Base-by-base conservation (phyloP, 2,329 filamentous ascomycete species). In the Botrytis elliptica region DNA sequence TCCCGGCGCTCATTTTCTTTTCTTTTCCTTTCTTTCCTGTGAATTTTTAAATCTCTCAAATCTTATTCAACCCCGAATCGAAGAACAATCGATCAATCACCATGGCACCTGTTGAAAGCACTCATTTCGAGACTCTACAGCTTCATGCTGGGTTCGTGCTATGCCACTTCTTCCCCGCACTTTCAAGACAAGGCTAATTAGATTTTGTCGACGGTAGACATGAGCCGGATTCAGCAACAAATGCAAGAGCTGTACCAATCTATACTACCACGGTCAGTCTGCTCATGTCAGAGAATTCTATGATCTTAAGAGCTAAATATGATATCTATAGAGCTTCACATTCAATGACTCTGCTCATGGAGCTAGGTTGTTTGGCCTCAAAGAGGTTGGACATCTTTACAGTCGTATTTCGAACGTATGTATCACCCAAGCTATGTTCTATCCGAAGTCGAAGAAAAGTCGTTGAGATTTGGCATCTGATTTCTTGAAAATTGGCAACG, bases 261-360 rank as follows among this genome's bases (percentile, higher is more conserved):
- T 98, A 98, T 82, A 94, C 95, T 22, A 95, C 95, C 8, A 95
- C 92, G n/a, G 90, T 89, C 82, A 16, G 42, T 60, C 42, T 40
- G 8, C 25, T 44, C 8, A 33, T 64, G 38, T 6, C 9, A 38
- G 44, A n/a, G 12, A 14, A 12, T 33, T 46, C 20, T 16, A 33
- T 67, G n/a, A 29, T 29, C 1, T n/a, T 10, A 40, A 36, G 20
- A 71, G 60, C 76, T 79, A 71, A 77, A 57, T 6, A 76, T 71
- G 60, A 68, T 46, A 14, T 49, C 67, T 71, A 29, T 77, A 94
- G 92, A 97, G 94, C 80, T 99, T 87, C 84, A 90, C 90, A 71
- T 99, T 99, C 89, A 92, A 98, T 89, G 93, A 98, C 85, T 97
- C 94, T 70, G 95, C 94, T 68, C 96, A 98, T 81, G 96, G 94